These are phyloP conservation scores for Torulaspora gathmanii DNA, from an alignment of 805 yeast species.

Conservation along the genomic window DNA sequence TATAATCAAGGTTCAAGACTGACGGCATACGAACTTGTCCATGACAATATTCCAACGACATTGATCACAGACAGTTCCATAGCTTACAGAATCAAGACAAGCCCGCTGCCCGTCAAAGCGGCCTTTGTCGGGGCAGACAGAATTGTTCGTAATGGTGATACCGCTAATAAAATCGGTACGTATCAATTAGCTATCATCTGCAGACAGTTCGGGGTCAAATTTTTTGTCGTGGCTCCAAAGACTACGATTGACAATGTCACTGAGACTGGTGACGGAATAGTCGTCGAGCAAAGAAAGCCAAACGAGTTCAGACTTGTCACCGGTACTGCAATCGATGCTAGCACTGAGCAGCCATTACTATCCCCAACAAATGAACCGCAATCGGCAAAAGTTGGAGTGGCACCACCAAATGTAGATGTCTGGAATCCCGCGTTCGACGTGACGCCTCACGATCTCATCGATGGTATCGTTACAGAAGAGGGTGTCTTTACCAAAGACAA, in stretches of 20 bases:
- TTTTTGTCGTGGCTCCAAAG: slow-evolving; percentile 92
- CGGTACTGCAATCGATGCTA: slow-evolving; percentile 52
- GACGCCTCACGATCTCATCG: slow-evolving; percentile 77
- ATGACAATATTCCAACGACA: slow-evolving; percentile 83
- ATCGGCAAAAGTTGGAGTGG: slow-evolving; percentile 60
- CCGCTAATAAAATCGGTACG: slow-evolving; percentile 96
- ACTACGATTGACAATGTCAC: slow-evolving; percentile 79
- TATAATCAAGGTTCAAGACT: slow-evolving; percentile 94
- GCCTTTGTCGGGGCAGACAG: slow-evolving; percentile 95
- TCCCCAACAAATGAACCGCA: slow-evolving; percentile 32
- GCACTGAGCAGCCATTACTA: slow-evolving; percentile 25
- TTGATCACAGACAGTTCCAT: slow-evolving; percentile 90
- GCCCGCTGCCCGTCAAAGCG: slow-evolving; percentile 66
- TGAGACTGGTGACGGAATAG: slow-evolving; percentile 63
- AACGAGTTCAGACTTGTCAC: slow-evolving; percentile 70
- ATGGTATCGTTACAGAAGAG: slow-evolving; percentile 84
- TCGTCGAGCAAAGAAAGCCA: slow-evolving; percentile 83
- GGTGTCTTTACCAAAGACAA: slow-evolving; percentile 48
- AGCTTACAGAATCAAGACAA: slow-evolving; percentile 55
- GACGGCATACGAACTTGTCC: slow-evolving; percentile 84
- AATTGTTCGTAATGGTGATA: slow-evolving; percentile 87
- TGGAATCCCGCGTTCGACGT: slow-evolving; percentile 98
- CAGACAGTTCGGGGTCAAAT: slow-evolving; percentile 60
- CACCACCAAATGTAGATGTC: slow-evolving; percentile 77
- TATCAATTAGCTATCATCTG: slow-evolving; percentile 79